Evolutionary conservation across 305 asterid genomes (phyloP).

Genomic region (Solanum hybrid): DNA sequence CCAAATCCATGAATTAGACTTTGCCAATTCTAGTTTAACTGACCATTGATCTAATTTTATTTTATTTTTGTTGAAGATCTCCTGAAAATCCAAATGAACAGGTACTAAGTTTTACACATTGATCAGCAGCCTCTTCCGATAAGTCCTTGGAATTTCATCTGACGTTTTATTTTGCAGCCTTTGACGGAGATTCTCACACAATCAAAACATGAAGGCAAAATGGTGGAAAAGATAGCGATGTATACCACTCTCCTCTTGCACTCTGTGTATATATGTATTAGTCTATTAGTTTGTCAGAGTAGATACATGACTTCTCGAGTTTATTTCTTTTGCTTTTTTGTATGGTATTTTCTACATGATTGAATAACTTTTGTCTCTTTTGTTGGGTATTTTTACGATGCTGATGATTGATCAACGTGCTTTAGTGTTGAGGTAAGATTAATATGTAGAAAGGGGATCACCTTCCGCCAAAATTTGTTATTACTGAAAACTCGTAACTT

Average conservation of each 20-base stretch:
- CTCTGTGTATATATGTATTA: background rate
- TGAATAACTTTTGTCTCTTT: conserved; percentile 13
- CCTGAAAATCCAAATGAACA: conserved; percentile 26
- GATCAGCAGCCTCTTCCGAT: background rate
- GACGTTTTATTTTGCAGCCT: conserved; percentile 23
- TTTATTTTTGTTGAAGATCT: conserved; percentile 27
- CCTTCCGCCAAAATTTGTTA: background rate
- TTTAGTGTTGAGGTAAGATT: background rate
- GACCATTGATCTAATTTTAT: background rate
- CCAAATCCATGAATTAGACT: background rate
- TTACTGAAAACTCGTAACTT: background rate
- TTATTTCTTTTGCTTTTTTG: background rate
- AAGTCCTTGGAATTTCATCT: background rate
- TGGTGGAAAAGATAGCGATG: conserved; percentile 57
- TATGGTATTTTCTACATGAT: background rate
- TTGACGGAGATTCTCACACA: conserved; percentile 41
- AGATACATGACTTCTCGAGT: background rate
- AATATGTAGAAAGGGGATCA: background rate
- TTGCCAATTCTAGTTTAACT: background rate
- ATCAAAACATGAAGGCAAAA: conserved; percentile 37
- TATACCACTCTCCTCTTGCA: conserved; percentile 13
- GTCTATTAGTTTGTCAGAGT: background rate
- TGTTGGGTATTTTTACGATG: background rate
- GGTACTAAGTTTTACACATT: conserved; percentile 21
- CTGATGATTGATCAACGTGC: background rate